Base-by-base conservation (phyloP, 2,329 filamentous ascomycete species). In the Fusarium tuaranense region DNA sequence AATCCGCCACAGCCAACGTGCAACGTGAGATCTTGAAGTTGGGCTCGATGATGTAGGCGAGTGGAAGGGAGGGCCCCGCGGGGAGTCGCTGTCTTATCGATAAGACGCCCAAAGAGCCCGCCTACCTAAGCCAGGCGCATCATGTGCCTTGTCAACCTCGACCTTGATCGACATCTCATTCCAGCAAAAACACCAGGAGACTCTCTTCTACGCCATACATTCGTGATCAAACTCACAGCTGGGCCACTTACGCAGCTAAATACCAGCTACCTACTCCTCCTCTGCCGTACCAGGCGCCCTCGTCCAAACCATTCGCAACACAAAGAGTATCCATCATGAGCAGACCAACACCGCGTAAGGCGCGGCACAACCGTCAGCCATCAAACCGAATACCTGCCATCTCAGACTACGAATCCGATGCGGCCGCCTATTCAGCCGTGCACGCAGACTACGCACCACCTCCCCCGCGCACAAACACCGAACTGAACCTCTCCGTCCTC, bases 401-500 rank as follows among this genome's bases (percentile, higher is more conserved):
- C 32, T 89, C 88, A 57, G 91, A 93, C 82, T 92, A 93, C 84
- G 91, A 93, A 78, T 92, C 91, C 71, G 92, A 93, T 81, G 88
- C 87, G 22, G 87, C 86, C 81, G 85, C 70, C 48, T 70, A 75
- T 41, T 55, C 70, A 55, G 59, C 78, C 77, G 84, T 75, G 68
- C 83, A 78, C 69, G 83, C 78, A 71, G 80, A 74, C 65, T 84
- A 80, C 70, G 84, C 79, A 75, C 85, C 82, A 39, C 88, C 84
- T 79, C 87, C 84, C 62, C 90, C 86, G 82, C 92, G 94, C 74
- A 92, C 92, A 72, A 97, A 95, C 82, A 93, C 93, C 65, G 93
- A 97, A 76, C 92, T 98, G 80, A 98, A 98, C 86, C 88, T 97
- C 75, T 88, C 91, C 59, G 96, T 98, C 44, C 88, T 98, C 39